phyloP scores from a whole-genome alignment of 2,329 filamentous ascomycete species.

The Cercospora beticola region DNA sequence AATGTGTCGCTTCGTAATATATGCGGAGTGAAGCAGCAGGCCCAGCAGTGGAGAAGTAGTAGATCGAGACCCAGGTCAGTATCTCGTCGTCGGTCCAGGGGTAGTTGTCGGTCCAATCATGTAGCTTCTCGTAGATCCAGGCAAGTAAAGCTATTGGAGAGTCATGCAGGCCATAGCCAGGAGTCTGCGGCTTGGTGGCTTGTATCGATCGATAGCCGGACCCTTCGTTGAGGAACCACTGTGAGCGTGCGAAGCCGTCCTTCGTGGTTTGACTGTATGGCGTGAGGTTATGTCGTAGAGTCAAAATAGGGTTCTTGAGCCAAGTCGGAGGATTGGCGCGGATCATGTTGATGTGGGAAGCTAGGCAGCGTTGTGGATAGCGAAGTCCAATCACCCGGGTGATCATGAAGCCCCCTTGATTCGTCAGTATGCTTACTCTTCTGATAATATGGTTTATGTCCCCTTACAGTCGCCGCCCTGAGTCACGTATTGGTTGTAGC shows the following conservation, averaged over 20 bases:
- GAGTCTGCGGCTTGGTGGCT: slow-evolving; percentile 68
- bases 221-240: slow-evolving; percentile 60
- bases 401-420: slow-evolving; percentile 48
- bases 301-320: slow-evolving; percentile 56
- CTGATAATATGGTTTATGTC: neutral
- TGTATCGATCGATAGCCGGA: slow-evolving; percentile 61
- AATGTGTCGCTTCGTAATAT: slow-evolving; percentile 66
- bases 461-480: slow-evolving; percentile 52
- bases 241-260: slow-evolving; percentile 52
- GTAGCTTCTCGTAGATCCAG: slow-evolving; percentile 80
- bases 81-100: slow-evolving; percentile 75
- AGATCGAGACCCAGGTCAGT: slow-evolving; percentile 71
- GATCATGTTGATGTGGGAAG: slow-evolving; percentile 47
- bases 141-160: slow-evolving; percentile 68
- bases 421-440: neutral
- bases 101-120: slow-evolving; percentile 72
- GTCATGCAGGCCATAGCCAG: slow-evolving; percentile 68
- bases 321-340: slow-evolving; percentile 52
- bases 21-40: slow-evolving; percentile 67
- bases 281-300: slow-evolving; percentile 55
- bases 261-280: slow-evolving; percentile 56
- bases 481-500: slow-evolving; percentile 60
- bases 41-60: slow-evolving; percentile 68
- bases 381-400: slow-evolving; percentile 60
- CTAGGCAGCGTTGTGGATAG: slow-evolving; percentile 58